Evolutionary conservation across 2,329 filamentous ascomycete genomes (phyloP).

Genomic region (Alternaria sp.): DNA sequence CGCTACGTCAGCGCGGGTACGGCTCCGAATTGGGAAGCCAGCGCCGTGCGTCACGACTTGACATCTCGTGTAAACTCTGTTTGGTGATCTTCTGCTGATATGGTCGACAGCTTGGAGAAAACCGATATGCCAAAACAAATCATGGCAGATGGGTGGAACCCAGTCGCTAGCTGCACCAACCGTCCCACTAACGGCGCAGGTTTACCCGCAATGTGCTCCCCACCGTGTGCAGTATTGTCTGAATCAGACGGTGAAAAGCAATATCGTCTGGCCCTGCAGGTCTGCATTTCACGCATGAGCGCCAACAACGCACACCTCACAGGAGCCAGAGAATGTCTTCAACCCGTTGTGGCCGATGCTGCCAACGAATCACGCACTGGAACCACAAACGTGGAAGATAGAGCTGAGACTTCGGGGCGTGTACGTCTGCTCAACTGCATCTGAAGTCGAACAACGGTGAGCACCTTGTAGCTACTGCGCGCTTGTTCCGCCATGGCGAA

Average conservation of each 20-base stretch:
- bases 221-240: background rate
- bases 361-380: conserved; percentile 13
- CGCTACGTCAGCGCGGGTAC: conserved; percentile 28
- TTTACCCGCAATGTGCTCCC: conserved; percentile 11
- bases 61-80: conserved; percentile 1
- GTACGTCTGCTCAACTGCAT: background rate
- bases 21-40: conserved; percentile 3
- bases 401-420: conserved; percentile 7
- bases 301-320: background rate
- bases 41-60: conserved; percentile 25
- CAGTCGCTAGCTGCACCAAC: conserved; percentile 2
- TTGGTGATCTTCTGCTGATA: background rate
- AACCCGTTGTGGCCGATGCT: conserved; percentile 3
- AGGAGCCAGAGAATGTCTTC: background rate
- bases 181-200: conserved; percentile 10
- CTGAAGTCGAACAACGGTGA: conserved; percentile 8
- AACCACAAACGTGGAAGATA: conserved; percentile 13
- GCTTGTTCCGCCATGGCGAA: conserved; percentile 1
- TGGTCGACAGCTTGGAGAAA: background rate
- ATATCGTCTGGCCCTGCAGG: conserved; percentile 8
- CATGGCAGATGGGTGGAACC: background rate
- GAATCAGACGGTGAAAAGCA: conserved; percentile 37
- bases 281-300: background rate
- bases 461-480: conserved; percentile 7
- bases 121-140: background rate